Conservation (phyloP, 140 eudicot genomes). For the Cichorium intybus region DNA sequence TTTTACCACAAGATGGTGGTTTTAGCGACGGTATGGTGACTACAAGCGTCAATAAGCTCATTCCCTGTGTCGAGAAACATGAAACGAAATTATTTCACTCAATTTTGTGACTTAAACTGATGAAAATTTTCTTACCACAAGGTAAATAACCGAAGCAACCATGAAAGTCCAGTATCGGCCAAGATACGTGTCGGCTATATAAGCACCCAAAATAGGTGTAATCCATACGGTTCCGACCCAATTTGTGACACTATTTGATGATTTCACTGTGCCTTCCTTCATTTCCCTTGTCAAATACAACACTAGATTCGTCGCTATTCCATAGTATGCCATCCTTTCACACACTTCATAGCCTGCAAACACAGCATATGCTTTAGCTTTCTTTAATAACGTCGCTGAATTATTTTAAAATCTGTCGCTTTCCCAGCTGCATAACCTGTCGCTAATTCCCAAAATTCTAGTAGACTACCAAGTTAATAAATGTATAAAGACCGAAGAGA, state of each 20-base stretch:
- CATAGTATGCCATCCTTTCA: slow-evolving; percentile 56
- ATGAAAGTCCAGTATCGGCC: slow-evolving; percentile 59
- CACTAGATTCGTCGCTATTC: slow-evolving; percentile 45
- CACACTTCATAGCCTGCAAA: slow-evolving; percentile 43
- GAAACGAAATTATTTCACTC: background rate
- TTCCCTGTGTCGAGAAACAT: slow-evolving; percentile 23
- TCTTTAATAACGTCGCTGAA: background rate
- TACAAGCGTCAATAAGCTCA: slow-evolving; percentile 37
- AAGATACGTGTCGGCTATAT: slow-evolving; percentile 44
- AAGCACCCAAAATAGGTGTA: slow-evolving; percentile 53
- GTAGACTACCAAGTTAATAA: background rate
- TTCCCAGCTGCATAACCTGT: background rate
- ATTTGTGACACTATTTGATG: slow-evolving; percentile 48
- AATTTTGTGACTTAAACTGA: background rate
- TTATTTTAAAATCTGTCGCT: background rate
- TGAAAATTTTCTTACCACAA: slow-evolving; percentile 28
- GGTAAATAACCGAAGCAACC: slow-evolving; percentile 40
- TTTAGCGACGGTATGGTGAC: slow-evolving; percentile 32
- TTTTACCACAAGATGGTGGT: slow-evolving; percentile 48
- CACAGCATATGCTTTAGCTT: background rate
- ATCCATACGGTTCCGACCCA: slow-evolving; percentile 60
- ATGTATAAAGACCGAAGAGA: background rate
- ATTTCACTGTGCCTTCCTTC: slow-evolving; percentile 49
- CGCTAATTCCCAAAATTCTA: background rate
- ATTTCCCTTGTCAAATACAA: slow-evolving; percentile 46